phyloP scores from a whole-genome alignment of 768 basidiomycete species.

The Agaricus sinodeliciosus region DNA sequence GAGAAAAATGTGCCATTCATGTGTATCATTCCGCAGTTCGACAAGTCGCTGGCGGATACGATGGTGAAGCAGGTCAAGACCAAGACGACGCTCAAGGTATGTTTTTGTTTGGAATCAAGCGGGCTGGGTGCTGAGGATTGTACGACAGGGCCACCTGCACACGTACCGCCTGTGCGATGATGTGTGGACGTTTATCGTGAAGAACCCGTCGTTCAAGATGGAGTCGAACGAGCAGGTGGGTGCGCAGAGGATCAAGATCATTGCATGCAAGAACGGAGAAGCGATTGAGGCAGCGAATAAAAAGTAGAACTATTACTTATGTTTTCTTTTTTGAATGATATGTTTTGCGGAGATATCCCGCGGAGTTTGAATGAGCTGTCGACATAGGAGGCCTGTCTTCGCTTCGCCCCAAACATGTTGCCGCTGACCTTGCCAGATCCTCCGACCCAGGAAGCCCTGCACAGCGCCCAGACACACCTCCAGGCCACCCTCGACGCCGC shows the following conservation, averaged over 20 bases:
- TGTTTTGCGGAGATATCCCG: slow-evolving; percentile 14
- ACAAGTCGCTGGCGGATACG: slow-evolving; percentile 90
- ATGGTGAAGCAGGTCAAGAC: slow-evolving; percentile 92
- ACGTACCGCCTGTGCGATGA: slow-evolving; percentile 94
- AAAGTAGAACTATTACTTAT: slow-evolving; percentile 22
- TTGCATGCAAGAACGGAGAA: slow-evolving; percentile 96
- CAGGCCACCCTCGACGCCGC: slow-evolving; percentile 24
- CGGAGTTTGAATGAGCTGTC: slow-evolving; percentile 14
- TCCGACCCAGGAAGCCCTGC: slow-evolving; percentile 48
- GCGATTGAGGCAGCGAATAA: slow-evolving; percentile 81
- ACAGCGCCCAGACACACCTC: slow-evolving; percentile 45
- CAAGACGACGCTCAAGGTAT: slow-evolving; percentile 88
- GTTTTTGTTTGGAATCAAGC: slow-evolving; percentile 11
- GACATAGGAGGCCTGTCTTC: neutral
- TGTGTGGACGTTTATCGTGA: slow-evolving; percentile 98
- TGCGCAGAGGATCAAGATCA: slow-evolving; percentile 87
- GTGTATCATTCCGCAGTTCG: slow-evolving; percentile 55
- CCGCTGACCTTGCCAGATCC: slow-evolving; percentile 40
- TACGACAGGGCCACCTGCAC: slow-evolving; percentile 71
- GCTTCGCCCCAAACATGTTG: slow-evolving; percentile 1
- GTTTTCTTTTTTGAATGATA: neutral
- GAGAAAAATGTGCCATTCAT: neutral
- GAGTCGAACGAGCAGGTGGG: slow-evolving; percentile 77
- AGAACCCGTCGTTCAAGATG: slow-evolving; percentile 92
- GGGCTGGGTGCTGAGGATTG: neutral